phyloP scores from a whole-genome alignment of 2,329 filamentous ascomycete genomes.

The Trichoderma semiorbis region DNA sequence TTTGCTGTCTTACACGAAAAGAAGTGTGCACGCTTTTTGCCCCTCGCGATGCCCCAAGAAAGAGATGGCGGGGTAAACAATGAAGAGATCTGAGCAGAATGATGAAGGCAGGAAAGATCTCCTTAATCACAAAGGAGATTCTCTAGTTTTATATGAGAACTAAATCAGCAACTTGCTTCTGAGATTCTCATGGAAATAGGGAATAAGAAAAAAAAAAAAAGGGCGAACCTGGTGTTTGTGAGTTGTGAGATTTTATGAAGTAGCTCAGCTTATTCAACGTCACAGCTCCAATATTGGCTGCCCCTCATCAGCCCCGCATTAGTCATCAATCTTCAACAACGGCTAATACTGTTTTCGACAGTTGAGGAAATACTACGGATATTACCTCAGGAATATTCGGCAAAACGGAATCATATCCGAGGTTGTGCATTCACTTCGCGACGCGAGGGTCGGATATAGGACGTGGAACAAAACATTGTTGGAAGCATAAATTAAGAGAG shows the following conservation, averaged over 20 bases:
- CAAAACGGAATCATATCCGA: neutral
- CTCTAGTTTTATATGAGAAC: neutral
- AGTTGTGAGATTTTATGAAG: neutral
- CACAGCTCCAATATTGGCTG: neutral
- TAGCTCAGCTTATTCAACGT: neutral
- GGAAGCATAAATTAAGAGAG: neutral
- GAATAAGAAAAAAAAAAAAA: neutral
- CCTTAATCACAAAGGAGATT: neutral
- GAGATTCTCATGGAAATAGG: neutral
- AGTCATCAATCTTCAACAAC: neutral
- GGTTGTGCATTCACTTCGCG: neutral
- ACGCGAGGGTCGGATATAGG: neutral
- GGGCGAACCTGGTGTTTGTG: neutral
- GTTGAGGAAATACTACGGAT: neutral
- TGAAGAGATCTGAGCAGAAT: neutral
- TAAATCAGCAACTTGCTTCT: neutral
- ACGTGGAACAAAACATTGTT: neutral
- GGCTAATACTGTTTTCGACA: neutral
- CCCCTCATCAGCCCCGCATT: conserved; percentile 4
- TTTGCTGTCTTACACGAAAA: conserved; percentile 15
- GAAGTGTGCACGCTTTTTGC: neutral
- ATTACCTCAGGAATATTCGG: neutral
- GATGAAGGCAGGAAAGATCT: neutral
- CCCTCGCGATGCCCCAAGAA: neutral
- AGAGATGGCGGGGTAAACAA: conserved; percentile 12